Evolutionary conservation across 2,329 filamentous ascomycete species (phyloP).

Genomic region (Annulohypoxylon truncatum): DNA sequence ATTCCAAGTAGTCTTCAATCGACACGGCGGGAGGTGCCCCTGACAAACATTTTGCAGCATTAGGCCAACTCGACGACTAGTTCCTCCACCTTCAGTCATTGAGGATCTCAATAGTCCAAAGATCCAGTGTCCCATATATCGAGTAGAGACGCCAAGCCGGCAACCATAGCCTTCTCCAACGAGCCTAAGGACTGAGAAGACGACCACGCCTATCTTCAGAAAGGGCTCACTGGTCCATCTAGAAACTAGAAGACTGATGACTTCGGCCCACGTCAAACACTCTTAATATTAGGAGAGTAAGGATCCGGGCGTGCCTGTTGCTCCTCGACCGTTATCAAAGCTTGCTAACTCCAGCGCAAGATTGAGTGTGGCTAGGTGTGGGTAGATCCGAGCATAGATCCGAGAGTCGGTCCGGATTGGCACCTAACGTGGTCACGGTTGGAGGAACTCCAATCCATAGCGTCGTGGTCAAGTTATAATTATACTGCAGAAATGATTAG

Average conservation of each 20-base stretch:
- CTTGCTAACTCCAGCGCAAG: not conserved
- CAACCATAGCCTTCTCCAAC: not conserved
- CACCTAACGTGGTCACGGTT: not conserved
- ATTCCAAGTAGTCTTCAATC: not conserved
- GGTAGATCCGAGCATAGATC: not conserved
- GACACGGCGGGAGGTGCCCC: not conserved
- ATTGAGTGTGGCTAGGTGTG: slow-evolving; percentile 5
- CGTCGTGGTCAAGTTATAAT: slow-evolving; percentile 7
- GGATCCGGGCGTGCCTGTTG: not conserved
- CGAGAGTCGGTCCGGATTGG: slow-evolving; percentile 1
- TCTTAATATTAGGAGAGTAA: not conserved
- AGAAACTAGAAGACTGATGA: not conserved
- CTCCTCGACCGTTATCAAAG: not conserved
- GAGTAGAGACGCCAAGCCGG: not conserved
- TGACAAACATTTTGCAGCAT: not conserved
- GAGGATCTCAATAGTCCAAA: not conserved
- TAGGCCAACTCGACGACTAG: not conserved
- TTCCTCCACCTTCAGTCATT: not conserved
- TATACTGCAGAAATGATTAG: slow-evolving; percentile 28
- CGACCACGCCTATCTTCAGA: not conserved
- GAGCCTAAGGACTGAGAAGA: not conserved
- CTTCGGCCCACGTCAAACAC: not conserved
- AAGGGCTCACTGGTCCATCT: not conserved
- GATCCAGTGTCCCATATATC: not conserved
- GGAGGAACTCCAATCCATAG: not conserved